Base-by-base conservation (phyloP, 495 filamentous ascomycete species). In the Xylaria nigripes region DNA sequence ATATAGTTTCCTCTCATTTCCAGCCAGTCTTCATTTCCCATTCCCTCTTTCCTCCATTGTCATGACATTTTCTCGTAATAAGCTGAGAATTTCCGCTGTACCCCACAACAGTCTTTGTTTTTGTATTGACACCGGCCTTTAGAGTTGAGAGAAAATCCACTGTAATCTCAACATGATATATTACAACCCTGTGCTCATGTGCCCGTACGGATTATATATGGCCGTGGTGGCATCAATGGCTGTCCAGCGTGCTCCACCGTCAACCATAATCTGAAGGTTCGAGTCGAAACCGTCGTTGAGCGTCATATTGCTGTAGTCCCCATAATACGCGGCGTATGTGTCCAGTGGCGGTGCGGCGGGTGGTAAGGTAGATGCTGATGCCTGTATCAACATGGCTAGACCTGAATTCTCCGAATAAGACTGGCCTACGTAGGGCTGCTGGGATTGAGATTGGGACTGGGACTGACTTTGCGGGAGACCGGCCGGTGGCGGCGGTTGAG, bases 221-320 rank as follows among this genome's bases (percentile, higher is more conserved):
- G 59, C 51, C 10, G 56, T 56, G 3, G 63, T 30, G 10, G 51
- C 51, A 41, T 62, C 61, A 16, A 51, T 50, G 15, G 51, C 50
- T 0, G 59, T 50, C 61, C 61, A 67, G 4, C 60, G 61, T 1
- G 56, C 61, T 0, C 61, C 59, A 13, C 64, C 64, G 46, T 67
- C 57, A 0, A 67, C 61, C 25, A 67, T 60, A 45, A 64, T 64
- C 55, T 67, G 64, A 21, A 67, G 48, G 50, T 67, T 67, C 24
- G 45, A 64, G 40, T 67, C 64, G 54, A 67, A 67, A 6, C 64
- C 64, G 50, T 67, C 64, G 47, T 67, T 64, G n/a, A 67, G 64
- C 38, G 49, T 15, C 21, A 57, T 45, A n/a, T 52, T 22, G 9
- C 57, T 27, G 38, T 63, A 61, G 12, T 63, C 63, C 47, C 32